Evolutionary conservation across 2,329 filamentous ascomycete genomes (phyloP), one percentile per base, ranked within the genome.

Genomic region (Myriosclerotinia duriaeana): DNA sequence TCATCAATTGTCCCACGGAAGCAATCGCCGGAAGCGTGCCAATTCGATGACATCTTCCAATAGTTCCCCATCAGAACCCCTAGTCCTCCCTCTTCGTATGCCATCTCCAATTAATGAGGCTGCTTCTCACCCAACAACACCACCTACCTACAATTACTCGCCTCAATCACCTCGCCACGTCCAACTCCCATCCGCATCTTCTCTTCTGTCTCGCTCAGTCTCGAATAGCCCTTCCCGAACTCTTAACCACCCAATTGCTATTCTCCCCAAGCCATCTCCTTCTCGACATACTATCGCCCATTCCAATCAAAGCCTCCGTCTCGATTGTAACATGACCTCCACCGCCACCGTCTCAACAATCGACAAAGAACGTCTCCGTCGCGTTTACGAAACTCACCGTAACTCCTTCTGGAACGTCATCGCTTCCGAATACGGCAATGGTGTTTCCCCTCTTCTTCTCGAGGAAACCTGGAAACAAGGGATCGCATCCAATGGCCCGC

Each of bases 1-100:
- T 77, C 91, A 96, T 75, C 91, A 95, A 76, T 84, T 95, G 70
- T 92, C 89, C 70, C 91, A 93, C 76, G 90, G 90, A 67, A 91
- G 86, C 80, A 91, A 90, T 79, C 88, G 90, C 73, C 89, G 90
- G 77, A 92, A 91, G 83, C 86, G 90, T 68, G 89, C 87, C 68
- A 85, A 86, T 36, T 93, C 91, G 20, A 83, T 89, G 68, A 89
- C 87, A 3, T 89, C 88, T 2, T 84, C 83, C 48, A 87, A 85
- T n/a, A 87, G 78, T 30, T 79, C 78, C 46, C 81, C 81, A 42
- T 66, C 74, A 63, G 80, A 82, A 74, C 84, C 86, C 20, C 82
- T 85, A 9, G 76, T 82, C 70, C 77, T 84, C 73, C 76, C 79
- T 17, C 76, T 80, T 44, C 78, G 80, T 60, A 77, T 82, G 52